Evolutionary conservation across 2,329 filamentous ascomycete genomes (phyloP).

Genomic region (Monosporascus cannonballus): DNA sequence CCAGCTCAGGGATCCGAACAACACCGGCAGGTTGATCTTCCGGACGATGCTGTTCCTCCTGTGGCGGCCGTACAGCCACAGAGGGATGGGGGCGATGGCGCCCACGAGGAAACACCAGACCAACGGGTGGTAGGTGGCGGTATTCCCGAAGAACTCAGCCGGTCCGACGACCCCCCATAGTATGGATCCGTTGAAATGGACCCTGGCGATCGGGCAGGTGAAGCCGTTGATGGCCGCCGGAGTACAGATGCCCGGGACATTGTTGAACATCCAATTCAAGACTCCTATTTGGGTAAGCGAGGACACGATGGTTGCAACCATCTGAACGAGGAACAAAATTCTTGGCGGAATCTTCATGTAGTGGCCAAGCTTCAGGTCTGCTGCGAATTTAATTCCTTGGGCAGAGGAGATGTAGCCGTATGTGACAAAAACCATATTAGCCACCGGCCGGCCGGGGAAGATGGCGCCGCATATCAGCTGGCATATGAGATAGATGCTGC

Average conservation of each 20-base stretch:
- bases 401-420: conserved; percentile 87
- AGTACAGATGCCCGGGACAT: conserved; percentile 73
- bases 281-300: conserved; percentile 77
- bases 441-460: conserved; percentile 79
- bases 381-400: conserved; percentile 83
- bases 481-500: conserved; percentile 79
- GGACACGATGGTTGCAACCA: conserved; percentile 68
- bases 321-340: conserved; percentile 73
- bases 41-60: conserved; percentile 58
- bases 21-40: conserved; percentile 74
- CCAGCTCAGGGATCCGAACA: conserved; percentile 79
- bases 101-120: conserved; percentile 80
- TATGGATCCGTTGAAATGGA: conserved; percentile 87
- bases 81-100: conserved; percentile 63
- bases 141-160: conserved; percentile 71
- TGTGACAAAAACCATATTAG: conserved; percentile 90
- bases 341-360: conserved; percentile 83
- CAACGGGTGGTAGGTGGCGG: conserved; percentile 67
- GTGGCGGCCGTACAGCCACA: conserved; percentile 65
- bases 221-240: conserved; percentile 77
- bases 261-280: conserved; percentile 83
- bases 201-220: conserved; percentile 78
- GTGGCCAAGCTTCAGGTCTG: conserved; percentile 80
- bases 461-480: conserved; percentile 77
- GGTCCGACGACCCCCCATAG: conserved; percentile 87